These are phyloP conservation scores for Pleurostoma richardsiae DNA, from an alignment of 2,329 filamentous ascomycete species.

Conservation along the genomic window DNA sequence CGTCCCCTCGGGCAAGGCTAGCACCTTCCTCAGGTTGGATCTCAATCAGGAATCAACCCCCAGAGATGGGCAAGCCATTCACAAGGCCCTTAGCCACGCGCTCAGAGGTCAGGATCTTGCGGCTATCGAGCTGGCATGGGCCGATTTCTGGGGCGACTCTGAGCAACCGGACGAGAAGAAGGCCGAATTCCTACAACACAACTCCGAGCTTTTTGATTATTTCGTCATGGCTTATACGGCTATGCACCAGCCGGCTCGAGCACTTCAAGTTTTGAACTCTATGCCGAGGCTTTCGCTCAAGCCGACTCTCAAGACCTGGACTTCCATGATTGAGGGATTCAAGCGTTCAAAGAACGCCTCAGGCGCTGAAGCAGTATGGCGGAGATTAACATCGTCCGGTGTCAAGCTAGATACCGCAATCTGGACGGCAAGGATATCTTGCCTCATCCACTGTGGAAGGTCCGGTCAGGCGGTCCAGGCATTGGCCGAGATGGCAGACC, in stretches of 20 bases:
- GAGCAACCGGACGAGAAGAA: conserved; percentile 11
- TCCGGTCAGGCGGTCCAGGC: conserved; percentile 54
- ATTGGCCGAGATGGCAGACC: conserved; percentile 59
- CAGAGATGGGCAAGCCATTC: conserved; percentile 5
- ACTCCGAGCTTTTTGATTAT: conserved; percentile 21
- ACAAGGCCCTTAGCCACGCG: conserved; percentile 18
- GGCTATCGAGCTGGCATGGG: conserved; percentile 18
- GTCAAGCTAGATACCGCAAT: conserved; percentile 57
- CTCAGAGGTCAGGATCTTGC: conserved; percentile 16
- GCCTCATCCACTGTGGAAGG: conserved; percentile 53
- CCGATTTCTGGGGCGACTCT: conserved; percentile 18
- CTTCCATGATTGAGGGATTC: conserved; percentile 68
- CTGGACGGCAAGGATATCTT: conserved; percentile 68
- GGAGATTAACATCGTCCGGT: conserved; percentile 51
- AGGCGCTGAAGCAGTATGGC: conserved; percentile 65
- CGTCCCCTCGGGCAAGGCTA: neutral
- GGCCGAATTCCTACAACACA: conserved; percentile 7
- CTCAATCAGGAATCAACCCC: neutral
- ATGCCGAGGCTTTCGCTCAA: conserved; percentile 43
- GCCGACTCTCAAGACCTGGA: conserved; percentile 64
- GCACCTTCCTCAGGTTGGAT: neutral
- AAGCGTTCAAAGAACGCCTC: conserved; percentile 50
- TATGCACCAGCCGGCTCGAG: conserved; percentile 19
- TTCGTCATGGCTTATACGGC: conserved; percentile 28
- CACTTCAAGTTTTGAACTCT: conserved; percentile 28